Evolutionary conservation across 345 rosid genomes (phyloP), one percentile per base, ranked within the genome.

Genomic region (Salix suchowensis): DNA sequence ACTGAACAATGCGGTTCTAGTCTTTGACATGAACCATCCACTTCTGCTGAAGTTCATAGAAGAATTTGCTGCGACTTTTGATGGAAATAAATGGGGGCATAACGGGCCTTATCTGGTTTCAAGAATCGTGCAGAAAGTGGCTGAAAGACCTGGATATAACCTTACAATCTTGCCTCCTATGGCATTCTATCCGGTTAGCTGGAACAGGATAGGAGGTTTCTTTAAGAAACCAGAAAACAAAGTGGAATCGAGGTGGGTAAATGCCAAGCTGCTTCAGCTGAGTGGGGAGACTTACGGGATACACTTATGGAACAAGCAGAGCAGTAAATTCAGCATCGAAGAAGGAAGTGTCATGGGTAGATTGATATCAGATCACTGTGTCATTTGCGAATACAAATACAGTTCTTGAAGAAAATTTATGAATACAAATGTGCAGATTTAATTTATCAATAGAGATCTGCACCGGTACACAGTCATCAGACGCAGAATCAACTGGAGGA

Each of bases 21-120:
- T 90, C 13, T 90, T 94, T 19, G 97, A 94, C 9, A 79, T 73
- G 84, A 85, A 82, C 3, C 98, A 92, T 72, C 92, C 90, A 0
- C 90, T 92, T 67, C 15, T 94, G 5, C 73, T 82, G 67, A 80
- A 80, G 55, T 94, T 94, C 78, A 88, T 94, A 0, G 83, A 88
- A 65, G 98, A 94, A 81, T 91, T 91, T 74, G 91, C 92, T 28
- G 61, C 81, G 7, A 91, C 90, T 24, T 94, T 92, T 66, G 89
- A 92, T 67, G 97, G 95, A 11, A 89, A 83, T 65, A 92, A 78
- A 82, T 94, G 98, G 97, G 97, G 97, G 8, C 87, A 94, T 55
- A 92, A 92, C 39, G 98, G 98, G 0, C 98, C 98, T 0, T 90
- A 91, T 65, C 64, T 94, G 85, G 91, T 92, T 21, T 90, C 89